Evolutionary conservation across 2,329 filamentous ascomycete genomes (phyloP).

Genomic region (Penicillium sp.): DNA sequence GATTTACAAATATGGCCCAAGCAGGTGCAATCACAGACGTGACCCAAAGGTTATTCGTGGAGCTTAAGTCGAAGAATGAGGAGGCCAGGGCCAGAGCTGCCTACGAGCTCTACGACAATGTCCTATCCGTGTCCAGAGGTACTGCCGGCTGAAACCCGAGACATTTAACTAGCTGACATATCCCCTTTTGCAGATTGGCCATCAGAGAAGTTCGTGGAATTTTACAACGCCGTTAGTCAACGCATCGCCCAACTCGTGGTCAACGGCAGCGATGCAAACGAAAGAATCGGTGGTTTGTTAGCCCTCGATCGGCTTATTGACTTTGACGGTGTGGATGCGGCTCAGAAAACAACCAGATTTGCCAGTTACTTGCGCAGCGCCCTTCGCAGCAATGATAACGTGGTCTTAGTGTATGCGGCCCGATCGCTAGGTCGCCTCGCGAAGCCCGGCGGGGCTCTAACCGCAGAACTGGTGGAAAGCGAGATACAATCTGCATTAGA

Average conservation of each 20-base stretch:
- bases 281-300: conserved; percentile 87
- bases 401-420: conserved; percentile 86
- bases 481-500: conserved; percentile 95
- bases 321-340: conserved; percentile 91
- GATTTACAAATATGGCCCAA: conserved; percentile 46
- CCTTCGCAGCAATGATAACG: conserved; percentile 84
- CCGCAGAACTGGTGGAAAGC: conserved; percentile 92
- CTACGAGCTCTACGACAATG: conserved; percentile 48
- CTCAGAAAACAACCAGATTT: conserved; percentile 91
- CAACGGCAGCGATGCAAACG: conserved; percentile 79
- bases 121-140: conserved; percentile 49
- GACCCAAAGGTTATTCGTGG: conserved; percentile 56
- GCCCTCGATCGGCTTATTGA: conserved; percentile 91
- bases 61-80: conserved; percentile 58
- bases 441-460: conserved; percentile 86
- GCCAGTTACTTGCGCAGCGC: conserved; percentile 85
- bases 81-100: conserved; percentile 50
- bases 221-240: conserved; percentile 65
- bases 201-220: conserved; percentile 72
- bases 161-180: conserved; percentile 11
- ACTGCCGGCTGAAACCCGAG: conserved; percentile 3
- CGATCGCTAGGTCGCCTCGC: conserved; percentile 86
- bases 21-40: conserved; percentile 47
- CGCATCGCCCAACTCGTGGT: conserved; percentile 72
- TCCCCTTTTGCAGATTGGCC: conserved; percentile 61